These are phyloP conservation scores for Ormosia semicastrata DNA, from an alignment of 306 rosid genomes.

Conservation along the genomic window DNA sequence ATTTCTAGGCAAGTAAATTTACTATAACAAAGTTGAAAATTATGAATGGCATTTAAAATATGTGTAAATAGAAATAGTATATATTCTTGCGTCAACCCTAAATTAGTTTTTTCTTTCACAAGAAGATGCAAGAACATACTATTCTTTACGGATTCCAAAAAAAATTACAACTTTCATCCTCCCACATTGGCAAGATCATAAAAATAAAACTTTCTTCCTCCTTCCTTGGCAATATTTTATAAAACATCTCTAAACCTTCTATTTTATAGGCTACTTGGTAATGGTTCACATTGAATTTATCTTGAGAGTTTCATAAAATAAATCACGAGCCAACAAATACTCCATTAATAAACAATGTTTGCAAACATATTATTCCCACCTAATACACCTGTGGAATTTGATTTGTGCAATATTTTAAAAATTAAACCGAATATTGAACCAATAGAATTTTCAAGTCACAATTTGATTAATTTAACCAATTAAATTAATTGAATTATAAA, in stretches of 20 bases:
- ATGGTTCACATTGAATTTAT: neutral
- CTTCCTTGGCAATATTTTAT: no score
- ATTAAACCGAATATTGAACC: no score
- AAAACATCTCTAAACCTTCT: no score
- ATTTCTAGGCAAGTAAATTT: conserved; percentile 2
- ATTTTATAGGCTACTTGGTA: neutral
- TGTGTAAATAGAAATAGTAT: neutral
- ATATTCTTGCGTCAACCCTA: neutral
- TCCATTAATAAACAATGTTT: neutral
- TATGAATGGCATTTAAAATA: neutral
- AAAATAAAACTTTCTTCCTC: no score
- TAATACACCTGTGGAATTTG: neutral
- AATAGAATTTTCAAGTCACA: no score
- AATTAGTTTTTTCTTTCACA: neutral
- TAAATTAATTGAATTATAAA: no score
- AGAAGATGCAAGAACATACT: neutral
- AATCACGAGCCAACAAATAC: neutral
- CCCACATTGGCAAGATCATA: neutral
- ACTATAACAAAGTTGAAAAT: neutral
- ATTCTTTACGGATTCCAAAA: neutral
- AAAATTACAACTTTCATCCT: neutral
- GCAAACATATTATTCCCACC: neutral
- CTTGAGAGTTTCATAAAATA: neutral
- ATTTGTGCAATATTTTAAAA: no score
- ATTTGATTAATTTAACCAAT: no score